phyloP scores from a whole-genome alignment of 768 basidiomycete genomes.

The Tephrocybe sp. region DNA sequence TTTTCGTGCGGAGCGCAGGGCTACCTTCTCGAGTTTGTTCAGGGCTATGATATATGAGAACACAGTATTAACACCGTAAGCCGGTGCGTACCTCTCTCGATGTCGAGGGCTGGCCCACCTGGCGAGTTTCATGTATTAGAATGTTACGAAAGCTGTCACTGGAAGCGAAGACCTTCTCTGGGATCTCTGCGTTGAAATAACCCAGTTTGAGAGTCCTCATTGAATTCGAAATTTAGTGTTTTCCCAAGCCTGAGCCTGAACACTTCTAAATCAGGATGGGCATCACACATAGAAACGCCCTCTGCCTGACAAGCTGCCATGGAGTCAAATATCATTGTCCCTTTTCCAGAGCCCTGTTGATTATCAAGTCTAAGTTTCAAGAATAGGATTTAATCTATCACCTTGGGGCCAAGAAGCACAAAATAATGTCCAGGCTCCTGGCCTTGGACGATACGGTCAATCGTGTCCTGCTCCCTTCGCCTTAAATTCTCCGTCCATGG shows the following conservation, averaged over 20 bases:
- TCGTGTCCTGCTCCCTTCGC: conserved; percentile 70
- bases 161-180: conserved; percentile 56
- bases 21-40: conserved; percentile 87
- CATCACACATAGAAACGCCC: conserved; percentile 75
- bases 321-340: conserved; percentile 80
- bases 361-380: conserved; percentile 8
- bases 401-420: conserved; percentile 78
- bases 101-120: conserved; percentile 78
- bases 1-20: conserved; percentile 56
- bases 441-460: conserved; percentile 81
- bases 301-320: conserved; percentile 74
- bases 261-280: conserved; percentile 85
- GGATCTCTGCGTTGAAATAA: conserved; percentile 85
- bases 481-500: conserved; percentile 63
- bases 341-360: conserved; percentile 73
- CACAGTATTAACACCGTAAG: not conserved
- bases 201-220: conserved; percentile 78
- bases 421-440: conserved; percentile 72
- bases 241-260: conserved; percentile 85
- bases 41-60: conserved; percentile 42
- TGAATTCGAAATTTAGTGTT: conserved; percentile 83
- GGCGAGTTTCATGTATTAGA: not conserved
- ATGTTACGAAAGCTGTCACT: not conserved
- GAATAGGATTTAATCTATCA: conserved; percentile 21
- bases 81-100: conserved; percentile 63